Evolutionary conservation across 140 eudicot genomes (phyloP).

Genomic region (Cichorium intybus): DNA sequence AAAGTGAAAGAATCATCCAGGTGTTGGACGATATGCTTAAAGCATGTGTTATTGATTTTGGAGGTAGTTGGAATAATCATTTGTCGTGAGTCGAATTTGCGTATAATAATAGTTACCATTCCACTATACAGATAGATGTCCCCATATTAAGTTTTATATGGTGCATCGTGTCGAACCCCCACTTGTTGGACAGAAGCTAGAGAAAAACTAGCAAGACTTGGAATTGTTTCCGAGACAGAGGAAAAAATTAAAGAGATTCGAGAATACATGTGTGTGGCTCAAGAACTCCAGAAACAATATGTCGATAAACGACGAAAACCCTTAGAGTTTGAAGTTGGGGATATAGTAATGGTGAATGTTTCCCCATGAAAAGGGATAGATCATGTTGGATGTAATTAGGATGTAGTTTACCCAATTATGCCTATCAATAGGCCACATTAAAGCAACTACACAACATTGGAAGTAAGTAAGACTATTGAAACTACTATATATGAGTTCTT

Average conservation of each 20-base stretch:
- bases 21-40: too few species aligned
- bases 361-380: not conserved
- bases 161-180: not conserved
- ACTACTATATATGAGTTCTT: too few species aligned
- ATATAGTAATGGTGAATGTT: not conserved
- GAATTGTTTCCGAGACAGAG: not conserved
- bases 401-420: too few species aligned
- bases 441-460: too few species aligned
- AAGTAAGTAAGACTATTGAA: too few species aligned
- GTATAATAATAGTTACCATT: not conserved
- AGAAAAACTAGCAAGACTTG: not conserved
- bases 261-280: not conserved
- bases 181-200: not conserved
- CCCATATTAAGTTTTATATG: not conserved
- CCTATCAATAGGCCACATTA: too few species aligned
- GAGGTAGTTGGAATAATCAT: too few species aligned
- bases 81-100: too few species aligned
- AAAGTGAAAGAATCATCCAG: too few species aligned
- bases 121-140: not conserved
- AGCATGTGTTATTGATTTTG: too few species aligned
- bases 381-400: too few species aligned
- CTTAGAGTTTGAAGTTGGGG: not conserved
- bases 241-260: not conserved
- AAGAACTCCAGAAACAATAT: not conserved
- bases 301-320: not conserved